Base-by-base conservation (phyloP, 495 filamentous ascomycete species). In the Cercophora sp. region DNA sequence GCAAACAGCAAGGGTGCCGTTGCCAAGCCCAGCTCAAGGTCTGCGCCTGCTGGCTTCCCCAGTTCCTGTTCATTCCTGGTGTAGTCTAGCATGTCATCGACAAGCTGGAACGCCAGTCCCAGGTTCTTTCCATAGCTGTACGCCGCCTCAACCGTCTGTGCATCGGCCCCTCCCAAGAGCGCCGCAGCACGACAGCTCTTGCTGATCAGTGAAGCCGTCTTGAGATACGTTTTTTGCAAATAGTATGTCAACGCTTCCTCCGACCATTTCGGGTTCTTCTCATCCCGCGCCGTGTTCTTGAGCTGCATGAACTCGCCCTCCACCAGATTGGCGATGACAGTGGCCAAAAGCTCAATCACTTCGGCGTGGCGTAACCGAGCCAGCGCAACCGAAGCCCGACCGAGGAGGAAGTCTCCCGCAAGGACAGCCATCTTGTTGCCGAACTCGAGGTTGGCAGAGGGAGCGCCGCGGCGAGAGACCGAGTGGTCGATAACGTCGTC, bases 291-390 rank as follows among this genome's bases (percentile, higher is more conserved):
- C 2, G 93, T 97, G 70, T 98, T 98, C 71, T 96, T 92, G 48
- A 98, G 76, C 73, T 98, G 93, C 91, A 97, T 97, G 75, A 98
- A 96, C 67, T 98, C 93, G 56, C 93, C 93, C 71, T 98, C 94
- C 20, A 98, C 92, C 18, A 98, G 74, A 57, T 98, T 97, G 25
- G 94, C 91, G 59, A 98, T 96, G 22, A 97, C 93, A 3, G 91
- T 97, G 8, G 93, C 91, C 45, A 98, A 71, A 6, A 98, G 80
- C 71, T 98, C 93, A 5, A 88, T 89, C 0, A 97, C 93, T 67
- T 98, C 93, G 27, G 91, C 87, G 57, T 97, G 86, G 8, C 94
- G 81, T 51, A 98, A 70, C 22, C 93, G 84, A 8, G 93, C 93
- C 27, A 98, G 76, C 20, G 92, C 92, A 13, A 97, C 92, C 0